phyloP scores from a whole-genome alignment of 129 eudicot genomes.

The Escallonia herrerae region DNA sequence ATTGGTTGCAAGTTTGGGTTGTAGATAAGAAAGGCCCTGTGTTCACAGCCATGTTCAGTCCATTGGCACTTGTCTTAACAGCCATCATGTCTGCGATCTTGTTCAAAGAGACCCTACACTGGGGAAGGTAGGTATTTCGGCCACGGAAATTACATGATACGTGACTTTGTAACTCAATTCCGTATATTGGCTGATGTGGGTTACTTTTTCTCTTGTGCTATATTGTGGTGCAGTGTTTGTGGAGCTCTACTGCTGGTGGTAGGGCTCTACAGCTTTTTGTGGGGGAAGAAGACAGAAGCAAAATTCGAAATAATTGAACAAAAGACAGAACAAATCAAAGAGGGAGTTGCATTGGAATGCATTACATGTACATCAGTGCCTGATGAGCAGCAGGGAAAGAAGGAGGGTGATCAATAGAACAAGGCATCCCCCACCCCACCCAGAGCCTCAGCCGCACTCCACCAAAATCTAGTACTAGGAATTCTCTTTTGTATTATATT shows the following conservation, averaged over 20 bases:
- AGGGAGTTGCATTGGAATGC: conserved; percentile 8
- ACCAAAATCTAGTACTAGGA: too few relatives aligned
- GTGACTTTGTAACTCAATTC: too few relatives aligned
- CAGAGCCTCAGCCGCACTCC: too few relatives aligned
- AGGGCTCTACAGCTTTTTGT: conserved; percentile 9
- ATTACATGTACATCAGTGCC: neutral
- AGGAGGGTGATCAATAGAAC: neutral
- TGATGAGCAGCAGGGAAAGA: neutral
- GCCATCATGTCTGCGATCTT: conserved; percentile 22
- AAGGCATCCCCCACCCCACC: too few relatives aligned
- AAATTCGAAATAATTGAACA: neutral
- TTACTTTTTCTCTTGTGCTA: too few relatives aligned
- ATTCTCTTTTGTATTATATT: too few relatives aligned
- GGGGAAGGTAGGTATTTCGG: conserved; percentile 21
- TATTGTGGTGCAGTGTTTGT: conserved; percentile 2
- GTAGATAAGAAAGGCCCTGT: conserved; percentile 33
- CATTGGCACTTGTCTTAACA: conserved; percentile 14
- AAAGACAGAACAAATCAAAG: conserved; percentile 4
- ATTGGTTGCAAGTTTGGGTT: conserved; percentile 29
- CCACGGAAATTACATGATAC: too few relatives aligned
- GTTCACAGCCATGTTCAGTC: conserved; percentile 18
- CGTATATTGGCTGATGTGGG: too few relatives aligned
- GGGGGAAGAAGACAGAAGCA: conserved; percentile 8
- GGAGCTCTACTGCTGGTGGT: conserved; percentile 3
- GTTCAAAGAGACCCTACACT: conserved; percentile 21